phyloP scores from a whole-genome alignment of 1,284 basidiomycete genomes.

The Rhodotorula sp. region DNA sequence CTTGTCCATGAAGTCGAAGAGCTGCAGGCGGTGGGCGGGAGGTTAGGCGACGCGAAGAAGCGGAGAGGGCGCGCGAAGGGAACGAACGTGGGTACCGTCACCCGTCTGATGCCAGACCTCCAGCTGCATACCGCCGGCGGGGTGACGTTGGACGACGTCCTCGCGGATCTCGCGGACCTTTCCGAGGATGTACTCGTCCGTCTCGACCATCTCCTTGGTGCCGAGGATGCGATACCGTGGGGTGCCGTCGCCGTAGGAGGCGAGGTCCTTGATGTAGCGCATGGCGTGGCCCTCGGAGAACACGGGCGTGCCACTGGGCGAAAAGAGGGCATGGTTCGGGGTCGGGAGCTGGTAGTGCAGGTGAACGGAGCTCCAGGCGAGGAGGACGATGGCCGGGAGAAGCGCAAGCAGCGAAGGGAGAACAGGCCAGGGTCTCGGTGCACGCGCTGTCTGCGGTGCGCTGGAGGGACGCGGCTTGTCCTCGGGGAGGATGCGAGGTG shows the following conservation, averaged over 20 bases:
- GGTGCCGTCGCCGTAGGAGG: constrained; percentile 27
- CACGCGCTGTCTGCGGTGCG: not conserved
- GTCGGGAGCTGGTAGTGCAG: constrained; percentile 39
- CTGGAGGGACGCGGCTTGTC: not conserved
- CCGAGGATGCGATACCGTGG: constrained; percentile 82
- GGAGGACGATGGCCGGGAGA: constrained; percentile 15
- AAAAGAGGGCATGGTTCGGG: constrained; percentile 8
- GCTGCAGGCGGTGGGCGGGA: not conserved
- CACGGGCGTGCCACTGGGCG: constrained; percentile 7
- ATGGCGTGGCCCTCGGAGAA: constrained; percentile 37
- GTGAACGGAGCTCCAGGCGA: constrained; percentile 16
- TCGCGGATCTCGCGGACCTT: constrained; percentile 64
- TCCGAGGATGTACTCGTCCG: constrained; percentile 77
- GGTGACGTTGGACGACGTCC: constrained; percentile 53
- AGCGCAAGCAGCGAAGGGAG: constrained; percentile 20
- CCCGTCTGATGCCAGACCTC: constrained; percentile 71
- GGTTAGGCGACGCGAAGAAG: too few relatives aligned
- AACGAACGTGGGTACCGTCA: constrained; percentile 25
- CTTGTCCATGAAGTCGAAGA: constrained; percentile 47
- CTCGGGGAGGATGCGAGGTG: not conserved
- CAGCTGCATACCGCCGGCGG: constrained; percentile 61
- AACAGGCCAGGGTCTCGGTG: not conserved
- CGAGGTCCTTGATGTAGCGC: constrained; percentile 34
- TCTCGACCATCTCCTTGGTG: constrained; percentile 80
- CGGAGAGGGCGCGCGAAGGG: too few relatives aligned